These are phyloP conservation scores for Solanum chacoense DNA, from an alignment of 305 asterid species.

Conservation along the genomic window DNA sequence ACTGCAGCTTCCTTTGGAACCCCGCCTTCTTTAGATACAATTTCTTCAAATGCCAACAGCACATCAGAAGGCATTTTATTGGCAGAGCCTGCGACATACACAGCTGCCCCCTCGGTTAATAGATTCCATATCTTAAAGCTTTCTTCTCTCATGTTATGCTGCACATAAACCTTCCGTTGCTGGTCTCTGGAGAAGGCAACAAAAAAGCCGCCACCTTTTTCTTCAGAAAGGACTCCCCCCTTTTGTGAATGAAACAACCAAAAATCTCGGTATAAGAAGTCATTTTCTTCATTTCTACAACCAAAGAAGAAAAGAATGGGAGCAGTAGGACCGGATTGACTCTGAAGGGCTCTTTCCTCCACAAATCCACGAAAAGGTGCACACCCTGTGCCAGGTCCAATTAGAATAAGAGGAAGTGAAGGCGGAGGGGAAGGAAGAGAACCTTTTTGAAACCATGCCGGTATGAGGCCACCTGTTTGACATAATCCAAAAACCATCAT, in stretches of 20 bases:
- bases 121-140: conserved; percentile 56
- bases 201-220: conserved; percentile 78
- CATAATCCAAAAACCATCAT: conserved; percentile 6
- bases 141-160: conserved; percentile 71
- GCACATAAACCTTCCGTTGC: conserved; percentile 78
- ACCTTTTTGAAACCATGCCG: conserved; percentile 78
- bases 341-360: conserved; percentile 73
- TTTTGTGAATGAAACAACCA: conserved; percentile 58
- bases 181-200: conserved; percentile 85
- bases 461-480: conserved; percentile 50
- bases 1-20: conserved; percentile 54
- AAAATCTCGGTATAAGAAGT: conserved; percentile 69
- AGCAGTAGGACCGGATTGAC: conserved; percentile 45
- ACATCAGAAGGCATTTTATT: conserved; percentile 89
- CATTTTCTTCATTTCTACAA: conserved; percentile 62
- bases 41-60: conserved; percentile 62
- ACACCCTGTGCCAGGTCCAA: conserved; percentile 97
- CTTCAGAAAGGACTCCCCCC: conserved; percentile 64
- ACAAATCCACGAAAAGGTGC: conserved; percentile 89
- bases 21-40: conserved; percentile 44
- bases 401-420: conserved; percentile 67
- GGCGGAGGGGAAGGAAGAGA: conserved; percentile 74
- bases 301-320: conserved; percentile 81
- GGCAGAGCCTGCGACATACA: conserved; percentile 92
- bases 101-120: conserved; percentile 62